Evolutionary conservation across 805 yeast species (phyloP), one percentile per base, ranked within the genome.

Genomic region (Schizosaccharomyces lindneri): DNA sequence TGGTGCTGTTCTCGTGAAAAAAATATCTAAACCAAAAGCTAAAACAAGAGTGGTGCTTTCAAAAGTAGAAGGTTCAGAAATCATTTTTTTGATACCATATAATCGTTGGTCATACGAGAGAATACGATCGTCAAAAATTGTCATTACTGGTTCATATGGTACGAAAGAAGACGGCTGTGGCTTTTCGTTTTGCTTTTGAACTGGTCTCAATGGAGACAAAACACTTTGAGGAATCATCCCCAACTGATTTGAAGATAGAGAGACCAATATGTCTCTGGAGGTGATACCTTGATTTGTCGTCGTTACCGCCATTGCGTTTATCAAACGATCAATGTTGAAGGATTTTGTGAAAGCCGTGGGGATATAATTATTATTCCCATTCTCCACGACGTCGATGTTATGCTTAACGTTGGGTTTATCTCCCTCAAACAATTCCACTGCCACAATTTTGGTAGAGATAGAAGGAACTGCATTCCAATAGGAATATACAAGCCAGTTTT

Each of bases 391-490:
- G 39, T 57, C 36, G 19, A 15, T 11, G n/a, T 21, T n/a, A 5
- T 69, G 62, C 66, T 79, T 75, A 63, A 69, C 68, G 69, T 84
- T 77, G 27, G 85, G 80, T 3, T 68, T 70, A 15, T 74, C 68
- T 1, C 87, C 81, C 67, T 87, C 94, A 70, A 81, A 93, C 48
- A 93, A 70, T 69, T 93, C 97, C 66, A 87, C 73, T 3, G 85
- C 87, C 17, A 77, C 80, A 15, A 93, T 68, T 66, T 82, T 78
- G 60, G 79, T 78, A 41, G 78, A 78, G 2, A 80, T 76, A 24
- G 74, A 69, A 11, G 83, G 82, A 1, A 69, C 69, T 0, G 68
- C 67, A 62, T 82, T 77, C 67, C 76, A 79, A 66, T 80, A 83
- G 0, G 89, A 74, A 68, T 85, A 83, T 11, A 86, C 76, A 19